Evolutionary conservation across 768 basidiomycete genomes (phyloP).

Genomic region (Lactarius sp.): DNA sequence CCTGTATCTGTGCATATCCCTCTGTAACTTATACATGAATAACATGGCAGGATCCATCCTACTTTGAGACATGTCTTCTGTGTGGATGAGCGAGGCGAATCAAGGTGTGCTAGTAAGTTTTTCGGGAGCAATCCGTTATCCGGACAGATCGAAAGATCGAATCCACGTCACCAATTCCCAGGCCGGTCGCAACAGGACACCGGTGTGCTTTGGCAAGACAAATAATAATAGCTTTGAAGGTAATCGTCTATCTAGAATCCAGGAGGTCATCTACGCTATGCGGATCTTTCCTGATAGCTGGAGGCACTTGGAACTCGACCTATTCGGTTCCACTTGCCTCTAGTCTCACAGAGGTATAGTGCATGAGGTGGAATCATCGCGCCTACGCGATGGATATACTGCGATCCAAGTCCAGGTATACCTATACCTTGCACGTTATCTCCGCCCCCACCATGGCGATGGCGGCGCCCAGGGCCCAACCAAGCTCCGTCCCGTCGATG

Average conservation of each 20-base stretch:
- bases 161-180: too few relatives aligned
- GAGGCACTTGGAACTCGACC: too few relatives aligned
- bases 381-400: neutral
- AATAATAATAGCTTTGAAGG: neutral
- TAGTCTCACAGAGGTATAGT: neutral
- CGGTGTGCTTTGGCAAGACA: neutral
- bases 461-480: conserved; percentile 88
- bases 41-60: neutral
- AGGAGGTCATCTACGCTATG: too few relatives aligned
- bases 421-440: conserved; percentile 46
- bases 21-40: neutral
- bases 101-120: neutral
- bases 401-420: neutral
- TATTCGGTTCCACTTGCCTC: neutral
- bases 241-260: too few relatives aligned
- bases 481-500: conserved; percentile 84
- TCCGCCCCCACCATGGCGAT: conserved; percentile 66
- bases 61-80: neutral
- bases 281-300: too few relatives aligned
- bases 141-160: too few relatives aligned
- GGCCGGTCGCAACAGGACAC: too few relatives aligned
- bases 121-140: neutral
- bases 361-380: neutral
- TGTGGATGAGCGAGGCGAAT: neutral
- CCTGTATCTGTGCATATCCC: neutral